Evolutionary conservation across 164 flowering plant genomes (phyloP).

Genomic region (Umbellularia californica): DNA sequence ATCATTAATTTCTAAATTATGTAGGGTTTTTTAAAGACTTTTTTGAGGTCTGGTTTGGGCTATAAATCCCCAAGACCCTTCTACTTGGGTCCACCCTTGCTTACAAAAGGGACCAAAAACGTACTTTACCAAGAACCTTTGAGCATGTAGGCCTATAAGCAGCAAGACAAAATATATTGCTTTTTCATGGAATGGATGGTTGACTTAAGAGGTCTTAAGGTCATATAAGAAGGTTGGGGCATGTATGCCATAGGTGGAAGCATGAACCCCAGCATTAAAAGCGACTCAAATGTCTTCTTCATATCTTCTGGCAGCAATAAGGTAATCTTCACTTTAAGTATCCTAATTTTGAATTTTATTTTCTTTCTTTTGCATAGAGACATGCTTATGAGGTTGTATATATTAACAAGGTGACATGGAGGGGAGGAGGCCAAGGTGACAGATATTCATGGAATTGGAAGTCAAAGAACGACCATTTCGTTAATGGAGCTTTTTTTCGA

Average conservation of each 20-base stretch:
- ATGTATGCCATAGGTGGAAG: constrained; percentile 79
- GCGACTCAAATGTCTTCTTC: constrained; percentile 68
- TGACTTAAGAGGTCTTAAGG: too few relatives aligned
- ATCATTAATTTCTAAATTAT: too few relatives aligned
- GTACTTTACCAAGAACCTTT: too few relatives aligned
- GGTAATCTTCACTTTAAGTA: constrained; percentile 22
- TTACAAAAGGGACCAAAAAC: too few relatives aligned
- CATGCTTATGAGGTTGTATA: not conserved
- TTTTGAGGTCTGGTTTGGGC: too few relatives aligned
- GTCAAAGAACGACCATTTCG: constrained; percentile 12
- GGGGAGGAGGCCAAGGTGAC: constrained; percentile 9
- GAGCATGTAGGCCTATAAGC: too few relatives aligned
- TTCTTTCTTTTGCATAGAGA: not conserved
- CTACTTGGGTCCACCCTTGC: too few relatives aligned
- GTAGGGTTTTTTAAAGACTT: too few relatives aligned
- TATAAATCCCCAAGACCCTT: too few relatives aligned
- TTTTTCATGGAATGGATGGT: too few relatives aligned
- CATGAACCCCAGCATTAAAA: constrained; percentile 62
- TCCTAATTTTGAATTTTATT: too few relatives aligned
- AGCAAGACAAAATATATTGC: too few relatives aligned
- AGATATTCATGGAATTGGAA: constrained; percentile 14
- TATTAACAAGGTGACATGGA: constrained; percentile 48
- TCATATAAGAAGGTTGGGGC: constrained; percentile 69
- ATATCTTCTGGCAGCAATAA: constrained; percentile 50
- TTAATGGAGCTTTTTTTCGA: constrained; percentile 14